A percentile compares a stretch with the other conserved stretches of the same genome.
These are phyloP conservation scores for Trichoderma simmonsii DNA, from an alignment of 2,329 filamentous ascomycete genomes.

Conservation along the genomic window DNA sequence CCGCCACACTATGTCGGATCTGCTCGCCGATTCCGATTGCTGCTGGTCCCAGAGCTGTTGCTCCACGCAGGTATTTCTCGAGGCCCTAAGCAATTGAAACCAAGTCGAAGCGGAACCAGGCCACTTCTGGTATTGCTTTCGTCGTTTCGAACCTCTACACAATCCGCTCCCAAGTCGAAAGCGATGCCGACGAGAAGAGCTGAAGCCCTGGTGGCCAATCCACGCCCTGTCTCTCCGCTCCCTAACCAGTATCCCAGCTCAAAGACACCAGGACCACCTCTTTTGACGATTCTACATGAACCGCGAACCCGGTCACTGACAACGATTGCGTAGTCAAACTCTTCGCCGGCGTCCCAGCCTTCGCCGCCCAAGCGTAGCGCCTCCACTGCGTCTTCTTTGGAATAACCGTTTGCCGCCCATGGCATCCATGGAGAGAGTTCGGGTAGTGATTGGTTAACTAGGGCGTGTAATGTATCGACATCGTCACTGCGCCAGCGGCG, in stretches of 20 bases:
- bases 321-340: conserved; percentile 22
- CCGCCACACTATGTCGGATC: conserved; percentile 10
- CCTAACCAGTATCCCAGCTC: conserved; percentile 25
- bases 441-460: conserved; percentile 17
- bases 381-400: conserved; percentile 5
- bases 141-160: conserved; percentile 22
- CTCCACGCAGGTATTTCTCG: neutral
- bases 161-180: conserved; percentile 19
- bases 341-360: conserved; percentile 17
- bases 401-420: conserved; percentile 22
- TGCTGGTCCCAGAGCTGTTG: neutral
- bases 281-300: conserved; percentile 20
- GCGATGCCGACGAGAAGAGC: conserved; percentile 19
- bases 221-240: conserved; percentile 20
- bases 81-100: neutral
- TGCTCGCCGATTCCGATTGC: neutral
- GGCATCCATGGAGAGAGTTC: conserved; percentile 18
- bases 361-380: conserved; percentile 11
- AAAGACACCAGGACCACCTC: neutral
- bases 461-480: conserved; percentile 3
- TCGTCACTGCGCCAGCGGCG: conserved; percentile 22
- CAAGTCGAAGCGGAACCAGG: neutral
- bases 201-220: conserved; percentile 21
- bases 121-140: conserved; percentile 19
- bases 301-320: conserved; percentile 12